Evolutionary conservation across 129 eudicot species (phyloP).

Genomic region (Dittrichia graveolens): DNA sequence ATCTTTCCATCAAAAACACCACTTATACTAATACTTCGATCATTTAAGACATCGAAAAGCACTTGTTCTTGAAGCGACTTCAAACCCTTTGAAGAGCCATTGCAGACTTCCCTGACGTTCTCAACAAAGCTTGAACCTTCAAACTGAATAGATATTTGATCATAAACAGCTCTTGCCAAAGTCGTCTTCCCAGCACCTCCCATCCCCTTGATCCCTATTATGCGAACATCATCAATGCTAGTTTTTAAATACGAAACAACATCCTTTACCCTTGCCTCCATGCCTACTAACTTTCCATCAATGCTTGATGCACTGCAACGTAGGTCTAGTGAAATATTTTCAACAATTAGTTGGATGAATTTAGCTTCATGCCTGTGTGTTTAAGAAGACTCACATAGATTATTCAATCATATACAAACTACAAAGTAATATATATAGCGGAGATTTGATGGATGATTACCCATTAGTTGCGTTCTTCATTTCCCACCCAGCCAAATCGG

Average conservation of each 20-base stretch:
- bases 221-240: neutral
- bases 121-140: conserved; percentile 8
- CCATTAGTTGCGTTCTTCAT: neutral
- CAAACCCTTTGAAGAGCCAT: neutral
- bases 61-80: neutral
- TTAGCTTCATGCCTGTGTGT: neutral
- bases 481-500: neutral
- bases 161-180: conserved; percentile 1
- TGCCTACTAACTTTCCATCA: conserved; percentile 15
- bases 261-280: neutral
- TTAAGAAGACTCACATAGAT: neutral
- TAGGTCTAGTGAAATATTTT: neutral
- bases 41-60: neutral
- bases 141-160: neutral
- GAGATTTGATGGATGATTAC: neutral
- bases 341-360: neutral
- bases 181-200: conserved; percentile 26
- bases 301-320: neutral
- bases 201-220: conserved; percentile 22
- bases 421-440: too few relatives aligned
- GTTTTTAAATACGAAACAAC: conserved; percentile 15
- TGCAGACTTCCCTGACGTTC: conserved; percentile 5
- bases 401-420: neutral
- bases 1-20: neutral
- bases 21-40: neutral